A percentile compares a stretch with the other conserved stretches of the same genome.
These are phyloP conservation scores for Durusdinium trenchii DNA, from an alignment of 73 alveolate genomes.

Conservation along the genomic window DNA sequence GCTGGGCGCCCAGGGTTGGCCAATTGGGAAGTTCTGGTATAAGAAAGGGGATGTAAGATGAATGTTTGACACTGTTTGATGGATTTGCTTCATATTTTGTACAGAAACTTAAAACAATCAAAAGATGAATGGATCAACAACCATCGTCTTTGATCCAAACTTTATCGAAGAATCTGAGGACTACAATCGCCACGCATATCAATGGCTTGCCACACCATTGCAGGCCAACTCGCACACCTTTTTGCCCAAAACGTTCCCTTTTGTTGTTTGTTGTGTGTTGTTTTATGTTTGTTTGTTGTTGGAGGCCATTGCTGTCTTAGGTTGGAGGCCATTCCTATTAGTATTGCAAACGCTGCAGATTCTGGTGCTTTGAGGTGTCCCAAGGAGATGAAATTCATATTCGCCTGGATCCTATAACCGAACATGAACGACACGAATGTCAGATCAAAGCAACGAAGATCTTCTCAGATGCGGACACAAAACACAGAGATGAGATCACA, in stretches of 20 bases:
- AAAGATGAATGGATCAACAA: neutral
- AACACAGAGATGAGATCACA: too few relatives aligned
- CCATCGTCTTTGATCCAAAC: neutral
- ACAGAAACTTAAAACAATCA: neutral
- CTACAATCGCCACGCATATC: slow-evolving; percentile 90
- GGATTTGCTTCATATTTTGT: too few relatives aligned
- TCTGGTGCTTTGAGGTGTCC: slow-evolving; percentile 8
- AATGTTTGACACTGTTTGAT: neutral
- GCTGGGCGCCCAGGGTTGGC: neutral
- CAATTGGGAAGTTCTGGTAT: neutral
- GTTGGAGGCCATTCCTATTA: too few relatives aligned
- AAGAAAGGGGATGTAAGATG: neutral
- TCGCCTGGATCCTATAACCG: slow-evolving; percentile 27
- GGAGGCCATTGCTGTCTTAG: too few relatives aligned
- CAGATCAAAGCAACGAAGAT: too few relatives aligned
- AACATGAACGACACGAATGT: too few relatives aligned
- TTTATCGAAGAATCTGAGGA: neutral
- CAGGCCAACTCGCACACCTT: neutral
- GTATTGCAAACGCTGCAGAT: neutral
- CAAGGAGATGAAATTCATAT: slow-evolving; percentile 73
- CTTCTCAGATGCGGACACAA: too few relatives aligned
- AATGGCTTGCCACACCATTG: slow-evolving; percentile 82
- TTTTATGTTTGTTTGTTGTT: neutral
- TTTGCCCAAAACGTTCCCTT: neutral
- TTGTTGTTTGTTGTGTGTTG: neutral